Evolutionary conservation across 2,329 filamentous ascomycete genomes (phyloP).

Genomic region (Calonectria pseudoturangicola): DNA sequence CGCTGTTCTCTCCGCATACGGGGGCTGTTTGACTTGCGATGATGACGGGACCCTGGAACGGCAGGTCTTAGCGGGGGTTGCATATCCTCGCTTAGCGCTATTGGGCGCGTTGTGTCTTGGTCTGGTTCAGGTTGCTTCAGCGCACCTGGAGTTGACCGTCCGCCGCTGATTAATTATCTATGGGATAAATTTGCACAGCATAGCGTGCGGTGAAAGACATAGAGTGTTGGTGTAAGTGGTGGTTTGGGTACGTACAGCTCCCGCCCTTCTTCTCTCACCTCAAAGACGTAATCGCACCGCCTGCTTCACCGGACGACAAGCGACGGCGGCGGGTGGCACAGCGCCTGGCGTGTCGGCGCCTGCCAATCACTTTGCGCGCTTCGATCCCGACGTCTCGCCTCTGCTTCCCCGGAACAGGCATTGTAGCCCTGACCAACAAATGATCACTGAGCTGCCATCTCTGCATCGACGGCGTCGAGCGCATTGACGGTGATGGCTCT

Average conservation of each 20-base stretch:
- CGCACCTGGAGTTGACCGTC: slow-evolving; percentile 1
- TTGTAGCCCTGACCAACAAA: slow-evolving; percentile 39
- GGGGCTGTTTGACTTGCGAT: slow-evolving; percentile 5
- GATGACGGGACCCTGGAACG: slow-evolving; percentile 13
- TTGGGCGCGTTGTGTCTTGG: not conserved
- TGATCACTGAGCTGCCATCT: slow-evolving; percentile 35
- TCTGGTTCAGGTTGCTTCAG: slow-evolving; percentile 1
- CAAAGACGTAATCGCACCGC: slow-evolving; percentile 6
- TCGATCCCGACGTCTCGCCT: slow-evolving; percentile 16
- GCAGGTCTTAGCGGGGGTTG: slow-evolving; percentile 31
- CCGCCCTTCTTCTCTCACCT: slow-evolving; percentile 1
- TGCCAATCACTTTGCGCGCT: slow-evolving; percentile 23
- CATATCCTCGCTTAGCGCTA: slow-evolving; percentile 19
- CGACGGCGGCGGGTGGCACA: slow-evolving; percentile 25
- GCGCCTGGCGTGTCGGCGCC: slow-evolving; percentile 15
- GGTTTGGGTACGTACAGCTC: not conserved
- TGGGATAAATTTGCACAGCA: slow-evolving; percentile 5
- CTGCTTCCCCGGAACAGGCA: slow-evolving; percentile 28
- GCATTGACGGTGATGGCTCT: slow-evolving; percentile 31
- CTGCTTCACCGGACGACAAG: slow-evolving; percentile 11
- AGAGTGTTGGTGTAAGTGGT: slow-evolving; percentile 7
- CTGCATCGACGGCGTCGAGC: slow-evolving; percentile 21
- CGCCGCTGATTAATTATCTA: not conserved
- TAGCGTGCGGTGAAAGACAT: not conserved
- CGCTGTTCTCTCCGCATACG: slow-evolving; percentile 24